Percentiles rank a stretch among this genome's conserved stretches.
phyloP scores from a whole-genome alignment of 2,329 filamentous ascomycete species.

The Aschersonia sp. region DNA sequence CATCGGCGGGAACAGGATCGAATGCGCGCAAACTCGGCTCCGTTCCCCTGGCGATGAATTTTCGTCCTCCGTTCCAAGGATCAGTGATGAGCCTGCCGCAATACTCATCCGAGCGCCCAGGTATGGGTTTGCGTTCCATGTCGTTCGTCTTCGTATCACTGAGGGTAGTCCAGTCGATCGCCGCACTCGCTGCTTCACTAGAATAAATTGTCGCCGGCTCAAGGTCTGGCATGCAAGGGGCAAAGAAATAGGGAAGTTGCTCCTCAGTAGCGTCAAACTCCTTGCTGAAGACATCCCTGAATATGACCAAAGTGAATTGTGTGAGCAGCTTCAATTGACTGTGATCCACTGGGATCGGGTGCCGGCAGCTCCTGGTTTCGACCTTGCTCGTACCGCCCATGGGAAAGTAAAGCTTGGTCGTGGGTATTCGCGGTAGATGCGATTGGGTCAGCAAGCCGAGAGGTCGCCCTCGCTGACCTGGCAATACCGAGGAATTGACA shows the following conservation, averaged over 20 bases:
- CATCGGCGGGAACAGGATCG: conserved; percentile 47
- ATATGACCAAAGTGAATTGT: conserved; percentile 60
- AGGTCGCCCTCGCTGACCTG: conserved; percentile 45
- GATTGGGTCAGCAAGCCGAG: conserved; percentile 58
- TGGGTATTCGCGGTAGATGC: conserved; percentile 46
- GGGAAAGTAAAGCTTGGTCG: conserved; percentile 60
- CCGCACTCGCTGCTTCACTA: neutral
- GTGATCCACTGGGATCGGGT: conserved; percentile 26
- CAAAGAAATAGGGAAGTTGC: conserved; percentile 73
- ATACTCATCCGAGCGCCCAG: conserved; percentile 21
- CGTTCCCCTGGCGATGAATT: conserved; percentile 39
- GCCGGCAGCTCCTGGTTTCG: conserved; percentile 27
- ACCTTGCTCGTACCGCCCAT: conserved; percentile 45
- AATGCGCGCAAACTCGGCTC: conserved; percentile 44
- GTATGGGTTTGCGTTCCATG: neutral
- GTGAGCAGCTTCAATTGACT: conserved; percentile 41
- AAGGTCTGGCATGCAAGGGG: conserved; percentile 30
- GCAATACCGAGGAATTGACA: conserved; percentile 37
- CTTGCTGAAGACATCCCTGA: conserved; percentile 82
- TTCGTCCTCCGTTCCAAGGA: conserved; percentile 46
- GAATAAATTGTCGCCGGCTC: neutral
- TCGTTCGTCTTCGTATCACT: conserved; percentile 4
- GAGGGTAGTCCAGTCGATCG: conserved; percentile 46
- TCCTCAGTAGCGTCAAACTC: conserved; percentile 47
- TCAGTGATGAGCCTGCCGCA: conserved; percentile 30